Conservation (phyloP, 1,139 yeast genomes). For the Hyphopichia buzzinii region DNA sequence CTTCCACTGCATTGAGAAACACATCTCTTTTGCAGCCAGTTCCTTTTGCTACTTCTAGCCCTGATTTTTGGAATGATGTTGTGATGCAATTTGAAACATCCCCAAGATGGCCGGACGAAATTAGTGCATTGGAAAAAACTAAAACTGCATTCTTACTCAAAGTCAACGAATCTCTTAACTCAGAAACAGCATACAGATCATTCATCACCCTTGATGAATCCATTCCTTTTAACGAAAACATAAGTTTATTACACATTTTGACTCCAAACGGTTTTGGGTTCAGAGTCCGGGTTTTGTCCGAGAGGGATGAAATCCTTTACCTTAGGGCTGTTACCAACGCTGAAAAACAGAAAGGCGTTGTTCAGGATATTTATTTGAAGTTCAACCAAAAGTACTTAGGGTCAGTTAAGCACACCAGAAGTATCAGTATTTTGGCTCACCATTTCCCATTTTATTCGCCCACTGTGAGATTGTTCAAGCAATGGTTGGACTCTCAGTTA, state of each 20-base stretch:
- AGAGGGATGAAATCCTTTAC: constrained; percentile 75
- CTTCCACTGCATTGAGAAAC: constrained; percentile 68
- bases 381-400: constrained; percentile 69
- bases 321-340: constrained; percentile 66
- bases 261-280: constrained; percentile 90
- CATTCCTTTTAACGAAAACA: constrained; percentile 62
- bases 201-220: constrained; percentile 62
- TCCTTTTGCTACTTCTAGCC: constrained; percentile 74
- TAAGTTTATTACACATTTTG: constrained; percentile 60
- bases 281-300: constrained; percentile 69
- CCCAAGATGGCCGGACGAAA: constrained; percentile 93
- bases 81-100: constrained; percentile 87
- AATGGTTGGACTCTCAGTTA: constrained; percentile 78
- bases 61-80: constrained; percentile 78
- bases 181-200: constrained; percentile 53
- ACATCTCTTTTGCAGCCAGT: constrained; percentile 77
- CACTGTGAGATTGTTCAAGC: constrained; percentile 78
- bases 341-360: constrained; percentile 54
- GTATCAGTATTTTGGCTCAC: constrained; percentile 67
- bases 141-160: constrained; percentile 86
- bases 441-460: constrained; percentile 76
- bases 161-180: constrained; percentile 56
- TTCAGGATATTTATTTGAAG: constrained; percentile 62
- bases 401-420: constrained; percentile 78
- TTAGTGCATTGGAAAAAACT: constrained; percentile 79